Evolutionary conservation across 2,329 filamentous ascomycete species (phyloP).

Genomic region (Fusarium vanettenii): DNA sequence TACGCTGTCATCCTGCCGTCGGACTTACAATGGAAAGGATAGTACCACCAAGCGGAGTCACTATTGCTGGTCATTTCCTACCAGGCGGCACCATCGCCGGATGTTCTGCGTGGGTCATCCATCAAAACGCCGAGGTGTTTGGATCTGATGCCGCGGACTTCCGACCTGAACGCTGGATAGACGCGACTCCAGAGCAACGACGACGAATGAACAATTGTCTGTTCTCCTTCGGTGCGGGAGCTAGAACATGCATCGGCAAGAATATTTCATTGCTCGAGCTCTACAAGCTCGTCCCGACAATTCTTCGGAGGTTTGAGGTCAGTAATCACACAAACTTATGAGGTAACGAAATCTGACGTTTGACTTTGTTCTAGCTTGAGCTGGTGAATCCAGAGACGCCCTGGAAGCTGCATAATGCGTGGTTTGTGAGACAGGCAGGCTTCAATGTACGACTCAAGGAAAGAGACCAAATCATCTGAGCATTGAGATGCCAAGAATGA

Average conservation of each 20-base stretch:
- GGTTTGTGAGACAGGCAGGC: slow-evolving; percentile 70
- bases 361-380: slow-evolving; percentile 54
- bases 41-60: slow-evolving; percentile 71
- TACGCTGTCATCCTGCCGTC: slow-evolving; percentile 78
- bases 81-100: slow-evolving; percentile 78
- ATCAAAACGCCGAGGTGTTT: slow-evolving; percentile 75
- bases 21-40: slow-evolving; percentile 79
- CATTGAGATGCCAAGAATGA: too few species aligned
- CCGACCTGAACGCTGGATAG: slow-evolving; percentile 75
- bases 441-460: slow-evolving; percentile 52
- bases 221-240: slow-evolving; percentile 75
- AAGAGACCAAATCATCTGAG: slow-evolving; percentile 6
- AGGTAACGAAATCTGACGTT: neutral
- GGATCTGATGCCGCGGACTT: slow-evolving; percentile 73
- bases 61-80: slow-evolving; percentile 70
- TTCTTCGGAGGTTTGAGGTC: slow-evolving; percentile 24
- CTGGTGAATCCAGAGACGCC: slow-evolving; percentile 64
- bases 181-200: slow-evolving; percentile 56
- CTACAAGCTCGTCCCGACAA: slow-evolving; percentile 66
- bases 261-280: slow-evolving; percentile 72
- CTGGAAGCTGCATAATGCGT: slow-evolving; percentile 69
- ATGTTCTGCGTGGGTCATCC: slow-evolving; percentile 79
- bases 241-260: slow-evolving; percentile 76
- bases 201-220: slow-evolving; percentile 21
- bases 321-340: neutral